Conservation (phyloP, 1,139 yeast species). For the Meyerozyma elateridarum region DNA sequence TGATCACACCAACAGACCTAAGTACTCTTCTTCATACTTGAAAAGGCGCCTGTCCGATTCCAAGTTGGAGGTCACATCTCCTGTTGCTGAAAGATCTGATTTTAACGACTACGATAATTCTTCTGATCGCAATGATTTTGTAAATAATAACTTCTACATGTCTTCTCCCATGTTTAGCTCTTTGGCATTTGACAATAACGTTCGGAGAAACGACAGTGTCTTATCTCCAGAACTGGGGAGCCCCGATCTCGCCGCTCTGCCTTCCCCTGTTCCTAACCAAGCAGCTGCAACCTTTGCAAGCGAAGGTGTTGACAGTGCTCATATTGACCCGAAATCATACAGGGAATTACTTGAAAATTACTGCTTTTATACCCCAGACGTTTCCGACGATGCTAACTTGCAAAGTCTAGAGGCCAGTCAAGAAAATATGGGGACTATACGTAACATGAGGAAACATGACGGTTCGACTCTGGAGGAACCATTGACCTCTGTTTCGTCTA, state of each 20-base stretch:
- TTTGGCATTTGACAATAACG: too few species aligned
- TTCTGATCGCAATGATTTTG: conserved; percentile 25
- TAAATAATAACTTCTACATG: conserved; percentile 32
- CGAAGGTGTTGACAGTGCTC: conserved; percentile 6
- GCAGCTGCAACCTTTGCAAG: conserved; percentile 7
- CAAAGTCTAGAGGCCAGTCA: too few species aligned
- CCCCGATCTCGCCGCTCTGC: background rate
- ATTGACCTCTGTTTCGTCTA: too few species aligned
- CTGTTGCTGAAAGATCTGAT: conserved; percentile 5
- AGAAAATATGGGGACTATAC: too few species aligned
- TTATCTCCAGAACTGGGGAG: background rate
- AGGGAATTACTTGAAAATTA: conserved; percentile 66
- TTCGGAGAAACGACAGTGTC: conserved; percentile 4
- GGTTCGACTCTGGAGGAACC: too few species aligned
- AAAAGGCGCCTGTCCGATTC: conserved; percentile 34
- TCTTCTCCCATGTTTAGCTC: conserved; percentile 26
- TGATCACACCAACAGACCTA: conserved; percentile 26
- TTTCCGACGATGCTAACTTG: too few species aligned
- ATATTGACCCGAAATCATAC: conserved; percentile 53
- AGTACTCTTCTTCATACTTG: conserved; percentile 36
- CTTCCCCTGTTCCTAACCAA: conserved; percentile 2
- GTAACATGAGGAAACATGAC: too few species aligned
- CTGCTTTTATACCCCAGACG: conserved; percentile 48
- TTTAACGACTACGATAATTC: conserved; percentile 16
- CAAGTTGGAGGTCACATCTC: conserved; percentile 14